A percentile compares a stretch with the other conserved stretches of the same genome.
phyloP scores from a whole-genome alignment of 75 land plant genomes.

The Adiantum capillusveneris region DNA sequence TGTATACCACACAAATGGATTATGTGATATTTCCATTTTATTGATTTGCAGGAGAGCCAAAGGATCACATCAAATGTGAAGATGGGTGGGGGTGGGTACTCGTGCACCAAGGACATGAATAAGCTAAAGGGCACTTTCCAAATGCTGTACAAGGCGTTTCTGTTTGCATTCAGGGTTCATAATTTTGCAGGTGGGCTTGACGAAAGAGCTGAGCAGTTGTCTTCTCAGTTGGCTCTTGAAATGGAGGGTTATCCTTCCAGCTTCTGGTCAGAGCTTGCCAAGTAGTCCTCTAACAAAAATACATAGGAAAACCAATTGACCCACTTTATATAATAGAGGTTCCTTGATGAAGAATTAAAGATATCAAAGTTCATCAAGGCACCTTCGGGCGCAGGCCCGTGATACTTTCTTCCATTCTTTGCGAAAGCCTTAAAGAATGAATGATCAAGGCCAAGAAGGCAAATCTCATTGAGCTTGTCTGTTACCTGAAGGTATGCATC shows the following conservation, averaged over 20 bases:
- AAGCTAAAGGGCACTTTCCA: conserved; percentile 14
- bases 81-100: background rate
- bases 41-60: conserved; percentile 21
- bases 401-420: no score
- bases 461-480: no score
- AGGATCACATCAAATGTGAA: conserved; percentile 15
- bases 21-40: no score
- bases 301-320: no score
- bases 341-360: no score
- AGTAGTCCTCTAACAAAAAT: no score
- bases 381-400: no score
- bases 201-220: conserved; percentile 38
- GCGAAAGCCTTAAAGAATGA: no score
- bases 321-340: no score
- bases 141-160: conserved; percentile 44
- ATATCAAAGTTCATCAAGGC: no score
- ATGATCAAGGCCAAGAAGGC: no score
- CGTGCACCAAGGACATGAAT: conserved; percentile 4
- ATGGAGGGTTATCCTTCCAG: conserved; percentile 27
- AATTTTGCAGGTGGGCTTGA: conserved; percentile 55
- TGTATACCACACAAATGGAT: background rate
- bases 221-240: conserved; percentile 32
- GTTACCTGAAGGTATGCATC: no score
- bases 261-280: background rate
- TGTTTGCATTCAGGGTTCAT: conserved; percentile 46